Evolutionary conservation across 257 asterid genomes (phyloP), one percentile per base, ranked within the genome.

Genomic region (Ligustrum vulgare): DNA sequence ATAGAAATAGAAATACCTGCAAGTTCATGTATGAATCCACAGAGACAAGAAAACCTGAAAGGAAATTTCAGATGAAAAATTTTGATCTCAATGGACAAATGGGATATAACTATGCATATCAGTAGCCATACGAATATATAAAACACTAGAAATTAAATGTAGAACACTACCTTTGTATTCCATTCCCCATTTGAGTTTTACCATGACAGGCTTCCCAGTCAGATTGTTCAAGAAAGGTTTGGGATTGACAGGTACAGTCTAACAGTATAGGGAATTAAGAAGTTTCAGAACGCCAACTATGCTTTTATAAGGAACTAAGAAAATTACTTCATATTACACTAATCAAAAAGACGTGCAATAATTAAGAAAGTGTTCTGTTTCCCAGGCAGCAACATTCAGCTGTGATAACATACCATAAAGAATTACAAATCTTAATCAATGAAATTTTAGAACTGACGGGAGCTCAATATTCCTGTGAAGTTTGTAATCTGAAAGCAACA

Each of bases 161-260:
- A 3, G 23, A 41, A 36, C 5, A 33, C 18, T 65, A 91, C 98
- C 99, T 91, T 95, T 95, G 85, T 95, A 93, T 77, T 92, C 97
- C 96, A 95, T 91, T 77, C 99, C 99, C 99, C 99, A 95, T 80
- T 95, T 95, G 67, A 95, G 96, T 79, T 95, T 95, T 31, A 93
- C 99, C 91, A 91, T 92, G 70, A 95, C 97, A 71, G 92, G 85
- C 83, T 95, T 93, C 77, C 98, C 99, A 68, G 96, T 95, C 87
- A 95, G 86, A 80, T 91, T 95, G 90, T 95, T 95, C 94, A 95
- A 81, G 85, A 95, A 95, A 54, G 99, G 99, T 86, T 95, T 95
- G 11, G 99, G 99, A 77, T 95, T 95, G 77, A 95, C 98, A n/a
- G 99, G 99, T 36, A 95, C 98, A 51, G 98, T 91, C 99, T 92